A percentile compares a stretch with the other conserved stretches of the same genome.
These are phyloP conservation scores for Lachnellula willkommii DNA, from an alignment of 2,329 filamentous ascomycete genomes.

Conservation along the genomic window DNA sequence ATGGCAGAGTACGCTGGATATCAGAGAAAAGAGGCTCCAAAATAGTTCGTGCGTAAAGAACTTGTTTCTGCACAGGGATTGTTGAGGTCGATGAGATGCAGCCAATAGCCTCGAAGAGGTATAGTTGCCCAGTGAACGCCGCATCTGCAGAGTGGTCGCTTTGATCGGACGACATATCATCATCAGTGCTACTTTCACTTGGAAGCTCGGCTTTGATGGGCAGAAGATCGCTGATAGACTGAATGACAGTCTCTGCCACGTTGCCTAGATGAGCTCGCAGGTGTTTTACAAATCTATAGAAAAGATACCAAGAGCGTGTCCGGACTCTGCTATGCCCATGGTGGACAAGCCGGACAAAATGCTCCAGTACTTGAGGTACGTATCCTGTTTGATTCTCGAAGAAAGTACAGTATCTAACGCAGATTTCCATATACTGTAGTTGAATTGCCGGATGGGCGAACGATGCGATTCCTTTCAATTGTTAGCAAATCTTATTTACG, in stretches of 20 bases:
- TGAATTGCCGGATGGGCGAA: slow-evolving; percentile 89
- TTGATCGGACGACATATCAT: slow-evolving; percentile 94
- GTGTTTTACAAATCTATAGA: slow-evolving; percentile 87
- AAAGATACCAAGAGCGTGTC: slow-evolving; percentile 92
- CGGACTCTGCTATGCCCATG: slow-evolving; percentile 82
- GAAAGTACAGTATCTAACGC: slow-evolving; percentile 86
- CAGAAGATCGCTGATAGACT: slow-evolving; percentile 81
- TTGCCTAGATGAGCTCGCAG: slow-evolving; percentile 78
- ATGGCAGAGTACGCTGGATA: slow-evolving; percentile 71
- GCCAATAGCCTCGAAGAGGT: slow-evolving; percentile 90
- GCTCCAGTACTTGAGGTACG: slow-evolving; percentile 82
- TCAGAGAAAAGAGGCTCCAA: slow-evolving; percentile 88
- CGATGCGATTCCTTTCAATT: slow-evolving; percentile 64
- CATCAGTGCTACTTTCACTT: slow-evolving; percentile 67
- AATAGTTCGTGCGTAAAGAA: slow-evolving; percentile 78
- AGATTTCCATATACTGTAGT: slow-evolving; percentile 97
- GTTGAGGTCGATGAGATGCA: slow-evolving; percentile 78
- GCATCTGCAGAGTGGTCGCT: slow-evolving; percentile 86
- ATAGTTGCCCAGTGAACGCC: slow-evolving; percentile 84
- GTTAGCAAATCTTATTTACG: slow-evolving; percentile 20
- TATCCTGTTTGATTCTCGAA: slow-evolving; percentile 80
- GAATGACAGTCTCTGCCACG: slow-evolving; percentile 85
- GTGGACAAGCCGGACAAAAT: slow-evolving; percentile 85
- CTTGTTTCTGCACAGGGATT: slow-evolving; percentile 78
- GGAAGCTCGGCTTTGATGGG: slow-evolving; percentile 87